phyloP scores from a whole-genome alignment of 805 yeast species.

The Pichia gijzeniarum region DNA sequence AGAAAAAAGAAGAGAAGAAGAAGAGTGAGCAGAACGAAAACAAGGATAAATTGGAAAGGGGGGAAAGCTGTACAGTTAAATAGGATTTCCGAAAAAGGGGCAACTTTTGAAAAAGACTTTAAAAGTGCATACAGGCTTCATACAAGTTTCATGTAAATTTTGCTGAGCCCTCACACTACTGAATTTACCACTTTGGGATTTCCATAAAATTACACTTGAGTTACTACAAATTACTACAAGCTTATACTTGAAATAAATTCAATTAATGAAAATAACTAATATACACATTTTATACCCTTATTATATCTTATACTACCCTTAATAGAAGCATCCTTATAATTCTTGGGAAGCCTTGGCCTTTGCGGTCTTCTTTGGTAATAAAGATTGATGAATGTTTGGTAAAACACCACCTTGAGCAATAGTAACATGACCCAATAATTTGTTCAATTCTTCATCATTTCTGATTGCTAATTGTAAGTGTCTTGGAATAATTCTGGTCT shows the following conservation, averaged over 20 bases:
- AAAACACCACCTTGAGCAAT: slow-evolving; percentile 99
- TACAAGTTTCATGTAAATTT: too few species aligned
- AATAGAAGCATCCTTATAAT: slow-evolving; percentile 33
- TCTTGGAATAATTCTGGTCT: slow-evolving; percentile 98
- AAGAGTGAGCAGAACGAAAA: neutral
- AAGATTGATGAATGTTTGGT: slow-evolving; percentile 93
- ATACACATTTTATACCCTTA: slow-evolving; percentile 10
- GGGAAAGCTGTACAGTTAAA: too few species aligned
- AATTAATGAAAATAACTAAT: slow-evolving; percentile 7
- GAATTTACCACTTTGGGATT: too few species aligned
- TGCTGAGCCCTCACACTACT: too few species aligned
- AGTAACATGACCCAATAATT: slow-evolving; percentile 84
- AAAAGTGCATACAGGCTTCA: too few species aligned
- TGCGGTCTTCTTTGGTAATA: slow-evolving; percentile 60
- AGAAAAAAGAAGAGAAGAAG: slow-evolving; percentile 1
- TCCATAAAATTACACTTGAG: too few species aligned
- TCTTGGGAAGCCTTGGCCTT: slow-evolving; percentile 53
- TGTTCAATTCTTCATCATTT: slow-evolving; percentile 98
- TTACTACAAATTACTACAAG: too few species aligned
- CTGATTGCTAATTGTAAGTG: slow-evolving; percentile 98
- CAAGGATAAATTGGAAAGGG: neutral
- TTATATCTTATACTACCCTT: slow-evolving; percentile 5
- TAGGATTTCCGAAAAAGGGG: neutral
- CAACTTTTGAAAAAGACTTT: neutral
- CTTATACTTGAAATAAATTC: neutral